Evolutionary conservation across 1,284 basidiomycete genomes (phyloP), one percentile per base, ranked within the genome.

Genomic region (Xerocomus alliaceus): DNA sequence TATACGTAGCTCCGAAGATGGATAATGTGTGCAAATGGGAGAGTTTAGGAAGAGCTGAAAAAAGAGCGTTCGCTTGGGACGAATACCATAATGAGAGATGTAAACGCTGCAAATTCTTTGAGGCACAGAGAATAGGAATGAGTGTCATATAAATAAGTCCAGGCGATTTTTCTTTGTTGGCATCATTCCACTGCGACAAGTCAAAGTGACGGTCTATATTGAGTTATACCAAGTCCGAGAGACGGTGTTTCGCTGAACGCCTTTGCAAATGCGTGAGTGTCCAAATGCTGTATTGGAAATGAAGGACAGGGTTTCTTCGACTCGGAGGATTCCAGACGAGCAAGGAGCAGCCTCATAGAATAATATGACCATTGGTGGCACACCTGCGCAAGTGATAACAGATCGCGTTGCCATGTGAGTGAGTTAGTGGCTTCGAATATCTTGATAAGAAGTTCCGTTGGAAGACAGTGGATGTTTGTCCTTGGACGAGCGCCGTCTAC

Each of bases 251-350:
- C 12, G 13, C 28, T 3, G 13, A 62, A 29, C 41, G 44, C 53
- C 24, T n/a, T 17, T 37, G 17, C 35, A 42, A 62, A 41, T 10
- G 32, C 44, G 7, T 5, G 76, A 77, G 77, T 81, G 28, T 45
- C 39, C 24, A 57, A 29, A 18, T 31, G 35, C 20, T 48, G 31
- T 5, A 4, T 28, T 13, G 37, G 7, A 4, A 13, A 15, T 13
- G 1, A 12, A 4, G 0, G 1, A 34, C 29, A 58, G 5, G 5
- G 2, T 3, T 42, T 5, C 41, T 7, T 17, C 47, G 26, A 11
- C 28, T 54, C 24, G 3, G 34, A 6, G 17, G 37, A 42, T 37
- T 53, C 54, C 24, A 54, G 31, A 18, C 54, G 51, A 34, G 48
- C 8, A 35, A 45, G 56, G 24, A 63, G 26, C 20, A 58, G 10